Evolutionary conservation across 805 yeast genomes (phyloP), one percentile per base, ranked within the genome.

Genomic region (Ogataea populi-albae): DNA sequence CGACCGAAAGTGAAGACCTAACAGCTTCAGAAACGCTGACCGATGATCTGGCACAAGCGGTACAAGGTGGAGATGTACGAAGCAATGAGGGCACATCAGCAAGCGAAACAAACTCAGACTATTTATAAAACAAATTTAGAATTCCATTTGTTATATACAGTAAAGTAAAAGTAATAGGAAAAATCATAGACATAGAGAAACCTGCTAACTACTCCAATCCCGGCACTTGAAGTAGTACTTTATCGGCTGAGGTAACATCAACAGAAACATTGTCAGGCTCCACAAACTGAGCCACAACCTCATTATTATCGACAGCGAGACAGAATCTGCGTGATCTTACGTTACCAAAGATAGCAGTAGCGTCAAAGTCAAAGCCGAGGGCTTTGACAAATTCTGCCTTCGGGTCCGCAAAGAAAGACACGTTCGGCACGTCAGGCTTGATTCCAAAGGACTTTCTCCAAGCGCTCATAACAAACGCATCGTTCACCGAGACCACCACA

Each of bases 201-300:
- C n/a, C n/a, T n/a, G n/a, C n/a, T n/a, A n/a, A n/a, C 26, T 38
- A 49, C 21, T 53, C 56, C 11, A 51, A 38, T n/a, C 54, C 58
- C 6, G 47, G 50, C 11, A 51, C 32, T 24, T 45, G 48, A 24
- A 55, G 49, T 43, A 71, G 57, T 19, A 75, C 77, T 35, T 68
- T 66, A 19, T 59, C 57, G 5, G 78, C 76, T 5, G 60, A 68
- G 19, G 73, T 65, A 32, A 71, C 78, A 40, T 75, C 72, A 46
- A 87, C 74, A 9, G 88, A 75, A 27, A 81, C 76, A 62, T 77
- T 79, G 57, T 87, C 95, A 17, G 94, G 91, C 66, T 88, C 96
- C 32, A 78, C 76, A 54, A 81, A 82, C 22, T 77, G 66, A 42
- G 79, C 65, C 31, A 65, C 62, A 37, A 88, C 88, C 50, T 68